Base-by-base conservation (phyloP, 1,284 basidiomycete species). In the Irpex sp. region DNA sequence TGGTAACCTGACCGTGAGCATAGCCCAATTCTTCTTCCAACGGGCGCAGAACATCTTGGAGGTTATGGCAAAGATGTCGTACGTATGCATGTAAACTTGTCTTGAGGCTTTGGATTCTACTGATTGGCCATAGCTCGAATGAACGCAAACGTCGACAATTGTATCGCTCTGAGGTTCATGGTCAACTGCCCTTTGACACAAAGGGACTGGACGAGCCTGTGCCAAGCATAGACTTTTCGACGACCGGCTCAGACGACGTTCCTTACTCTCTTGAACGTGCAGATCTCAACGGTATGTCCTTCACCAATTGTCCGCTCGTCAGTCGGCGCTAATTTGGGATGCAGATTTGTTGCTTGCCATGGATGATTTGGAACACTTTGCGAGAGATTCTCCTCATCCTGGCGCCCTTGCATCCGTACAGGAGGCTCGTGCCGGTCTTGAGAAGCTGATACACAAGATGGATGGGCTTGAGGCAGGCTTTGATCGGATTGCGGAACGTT, bases 1-100 rank as follows among this genome's bases (percentile, higher is more conserved):
- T 19, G 39, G 21, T 39, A 23, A 60, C 64, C 59, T 53, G 52
- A 42, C 65, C 49, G 36, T 23, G 28, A 45, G 33, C 57, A 5
- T 49, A 92, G 90, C 84, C 49, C 81, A 82, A 18, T 90, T 93
- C 69, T 90, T 95, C 72, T 86, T 87, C 64, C 88, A 89, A 64
- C 81, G 91, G 60, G 85, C 91, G 0, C 86, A 90, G 64, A 85
- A 83, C 49, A 87, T 95, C 60, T 76, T 91, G 2, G 90, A 93
- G 69, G 84, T 93, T 2, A 88, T 95, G 86, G 88, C 90, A 1
- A 91, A 88, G 67, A 78, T 91, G 37, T 89, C 89, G 88, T 91
- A 70, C 68, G 86, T 78, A 14, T 6, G 5, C 28, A 33, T 33
- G 28, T 33, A 33, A 33, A n/a, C 49, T 9, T 53, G 16, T 36